phyloP scores from a whole-genome alignment of 441 rosid species.

The Croton laevigatus region DNA sequence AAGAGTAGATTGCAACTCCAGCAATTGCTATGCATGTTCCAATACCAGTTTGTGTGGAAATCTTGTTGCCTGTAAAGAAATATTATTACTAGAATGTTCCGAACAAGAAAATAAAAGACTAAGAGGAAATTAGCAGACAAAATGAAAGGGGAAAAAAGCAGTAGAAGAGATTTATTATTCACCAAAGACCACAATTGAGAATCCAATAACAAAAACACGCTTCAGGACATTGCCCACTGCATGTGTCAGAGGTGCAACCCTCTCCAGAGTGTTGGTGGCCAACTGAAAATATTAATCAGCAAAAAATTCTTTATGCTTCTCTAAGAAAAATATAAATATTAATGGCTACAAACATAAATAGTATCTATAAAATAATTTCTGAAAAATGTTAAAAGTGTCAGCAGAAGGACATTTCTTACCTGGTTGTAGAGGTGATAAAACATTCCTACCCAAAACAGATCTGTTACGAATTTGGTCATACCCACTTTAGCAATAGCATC shows the following conservation, averaged over 20 bases:
- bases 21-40: slow-evolving; percentile 82
- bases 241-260: slow-evolving; percentile 95
- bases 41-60: slow-evolving; percentile 80
- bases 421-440: slow-evolving; percentile 96
- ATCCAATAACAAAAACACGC: slow-evolving; percentile 92
- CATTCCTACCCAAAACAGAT: slow-evolving; percentile 98
- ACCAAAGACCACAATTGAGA: slow-evolving; percentile 84
- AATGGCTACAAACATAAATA: too few relatives aligned
- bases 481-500: slow-evolving; percentile 93
- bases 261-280: slow-evolving; percentile 94
- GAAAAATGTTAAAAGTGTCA: neutral
- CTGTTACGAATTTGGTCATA: slow-evolving; percentile 64
- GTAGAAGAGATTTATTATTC: slow-evolving; percentile 13
- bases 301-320: slow-evolving; percentile 7
- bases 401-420: slow-evolving; percentile 32
- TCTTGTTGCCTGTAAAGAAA: slow-evolving; percentile 67
- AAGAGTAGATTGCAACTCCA: slow-evolving; percentile 84
- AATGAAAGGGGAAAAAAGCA: neutral
- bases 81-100: neutral
- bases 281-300: slow-evolving; percentile 37
- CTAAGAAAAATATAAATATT: neutral
- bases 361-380: neutral
- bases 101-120: neutral
- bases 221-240: slow-evolving; percentile 97
- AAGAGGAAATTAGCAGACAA: neutral